Conservation (phyloP, 2,329 filamentous ascomycete genomes). For the Alternaria solani region DNA sequence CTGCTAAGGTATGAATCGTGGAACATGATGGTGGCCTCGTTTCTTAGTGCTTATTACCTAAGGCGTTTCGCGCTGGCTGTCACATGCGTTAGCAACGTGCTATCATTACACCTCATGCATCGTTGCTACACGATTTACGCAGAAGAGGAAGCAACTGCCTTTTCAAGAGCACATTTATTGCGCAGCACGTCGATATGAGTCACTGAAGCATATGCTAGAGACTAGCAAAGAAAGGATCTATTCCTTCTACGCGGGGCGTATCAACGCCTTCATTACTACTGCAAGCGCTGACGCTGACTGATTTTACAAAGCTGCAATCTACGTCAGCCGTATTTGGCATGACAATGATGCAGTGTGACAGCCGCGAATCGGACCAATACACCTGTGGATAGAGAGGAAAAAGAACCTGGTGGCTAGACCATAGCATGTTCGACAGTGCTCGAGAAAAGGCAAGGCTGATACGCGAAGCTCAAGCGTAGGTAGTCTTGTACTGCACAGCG, state of each 20-base stretch:
- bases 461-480: neutral
- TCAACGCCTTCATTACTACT: neutral
- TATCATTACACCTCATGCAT: neutral
- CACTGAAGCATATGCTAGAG: neutral
- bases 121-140: neutral
- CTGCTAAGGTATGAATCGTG: neutral
- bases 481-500: neutral
- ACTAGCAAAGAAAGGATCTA: neutral
- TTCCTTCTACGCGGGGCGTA: neutral
- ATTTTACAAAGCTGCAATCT: conserved; percentile 1
- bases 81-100: neutral
- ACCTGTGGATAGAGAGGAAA: neutral
- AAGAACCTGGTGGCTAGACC: neutral
- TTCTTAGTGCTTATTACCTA: conserved; percentile 9
- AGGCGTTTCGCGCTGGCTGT: neutral
- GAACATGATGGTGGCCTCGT: conserved; percentile 1
- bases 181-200: neutral
- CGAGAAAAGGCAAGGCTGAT: neutral
- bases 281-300: conserved; percentile 1
- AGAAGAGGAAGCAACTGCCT: neutral
- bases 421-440: neutral
- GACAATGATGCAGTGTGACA: neutral
- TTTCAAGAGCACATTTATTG: neutral
- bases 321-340: neutral
- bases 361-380: neutral